Conservation (phyloP, 805 yeast genomes). For the Starmerella riodocensis region DNA sequence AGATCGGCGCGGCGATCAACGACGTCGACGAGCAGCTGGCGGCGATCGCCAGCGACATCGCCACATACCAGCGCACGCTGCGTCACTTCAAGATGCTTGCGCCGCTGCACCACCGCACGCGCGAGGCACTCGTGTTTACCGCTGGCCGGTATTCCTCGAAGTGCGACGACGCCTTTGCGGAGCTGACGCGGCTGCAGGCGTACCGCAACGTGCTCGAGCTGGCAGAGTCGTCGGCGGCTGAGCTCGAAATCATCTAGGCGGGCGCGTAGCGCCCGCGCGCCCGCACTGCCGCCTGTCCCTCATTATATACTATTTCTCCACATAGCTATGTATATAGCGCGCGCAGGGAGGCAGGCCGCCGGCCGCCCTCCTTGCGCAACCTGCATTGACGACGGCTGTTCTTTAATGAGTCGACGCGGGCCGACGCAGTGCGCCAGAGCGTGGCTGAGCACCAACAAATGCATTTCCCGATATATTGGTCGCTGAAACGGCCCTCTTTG, state of each 20-base stretch:
- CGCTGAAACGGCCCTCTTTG: too few relatives aligned
- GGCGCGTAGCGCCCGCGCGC: neutral
- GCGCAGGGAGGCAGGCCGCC: too few relatives aligned
- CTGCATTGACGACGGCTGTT: too few relatives aligned
- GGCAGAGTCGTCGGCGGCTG: conserved; percentile 9
- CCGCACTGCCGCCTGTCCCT: too few relatives aligned
- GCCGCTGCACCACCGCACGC: conserved; percentile 43
- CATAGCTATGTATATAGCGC: too few relatives aligned
- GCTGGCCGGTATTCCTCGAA: conserved; percentile 38
- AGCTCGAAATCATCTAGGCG: neutral
- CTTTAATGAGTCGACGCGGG: too few relatives aligned
- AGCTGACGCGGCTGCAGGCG: conserved; percentile 34
- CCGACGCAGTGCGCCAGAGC: too few relatives aligned
- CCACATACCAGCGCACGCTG: conserved; percentile 28
- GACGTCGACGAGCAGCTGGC: conserved; percentile 29
- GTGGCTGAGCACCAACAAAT: too few relatives aligned
- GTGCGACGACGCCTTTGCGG: conserved; percentile 46
- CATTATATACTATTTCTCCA: too few relatives aligned
- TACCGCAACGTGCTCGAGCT: conserved; percentile 30
- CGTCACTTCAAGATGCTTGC: conserved; percentile 35
- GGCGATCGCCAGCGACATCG: conserved; percentile 27
- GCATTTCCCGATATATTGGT: too few relatives aligned
- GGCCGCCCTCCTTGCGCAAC: too few relatives aligned
- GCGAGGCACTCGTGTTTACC: conserved; percentile 35
- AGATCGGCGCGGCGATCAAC: conserved; percentile 9